Evolutionary conservation across 768 basidiomycete genomes (phyloP), one percentile per base, ranked within the genome.

Genomic region (Mycena albidolilacea): DNA sequence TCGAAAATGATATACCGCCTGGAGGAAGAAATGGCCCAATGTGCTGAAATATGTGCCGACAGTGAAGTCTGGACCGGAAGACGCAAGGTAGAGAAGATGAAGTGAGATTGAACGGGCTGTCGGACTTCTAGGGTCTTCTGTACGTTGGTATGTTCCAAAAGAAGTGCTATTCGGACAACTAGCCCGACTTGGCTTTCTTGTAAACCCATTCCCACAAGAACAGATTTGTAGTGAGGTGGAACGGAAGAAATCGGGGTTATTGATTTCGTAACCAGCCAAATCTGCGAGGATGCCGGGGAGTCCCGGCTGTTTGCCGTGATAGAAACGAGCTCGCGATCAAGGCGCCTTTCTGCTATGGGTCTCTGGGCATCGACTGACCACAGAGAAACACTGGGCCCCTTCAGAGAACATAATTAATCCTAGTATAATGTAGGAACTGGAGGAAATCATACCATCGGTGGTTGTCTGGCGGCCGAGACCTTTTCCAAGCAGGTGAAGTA

Each of bases 1-100:
- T 79, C 78, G 50, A 77, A 70, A 8, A 77, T 75, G 35, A 79
- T 77, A 52, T 74, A 65, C 5, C 76, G 72, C 23, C 79, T 69
- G 61, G 77, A 77, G 7, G 74, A 75, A 17, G 78, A 76, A 12
- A 78, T 72, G 23, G 76, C 72, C 41, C 77, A 79, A 41, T 66
- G 69, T 10, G 78, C 78, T 12, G 75, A 65, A 3, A 79, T 64
- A 52, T 79, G 79, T 5, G 70, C 77, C 3, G 79, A 71, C 37
- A 79, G 44, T 2, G 79, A 73, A 9, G 71, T 74, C 35, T 48
- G 62, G 9, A 76, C 71, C 4, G 78, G 79, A 38, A 79, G 74
- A 23, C 71, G 76, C 57, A 79, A 52, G 9, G 69, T 68, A 7
- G 77, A 77, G 69, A 78, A 79, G 7, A 79, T 68, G 30, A 46